Percentiles rank a stretch among this genome's conserved stretches.
Conservation (phyloP, 2,329 filamentous ascomycete genomes). For the Acrodontium crateriforme region DNA sequence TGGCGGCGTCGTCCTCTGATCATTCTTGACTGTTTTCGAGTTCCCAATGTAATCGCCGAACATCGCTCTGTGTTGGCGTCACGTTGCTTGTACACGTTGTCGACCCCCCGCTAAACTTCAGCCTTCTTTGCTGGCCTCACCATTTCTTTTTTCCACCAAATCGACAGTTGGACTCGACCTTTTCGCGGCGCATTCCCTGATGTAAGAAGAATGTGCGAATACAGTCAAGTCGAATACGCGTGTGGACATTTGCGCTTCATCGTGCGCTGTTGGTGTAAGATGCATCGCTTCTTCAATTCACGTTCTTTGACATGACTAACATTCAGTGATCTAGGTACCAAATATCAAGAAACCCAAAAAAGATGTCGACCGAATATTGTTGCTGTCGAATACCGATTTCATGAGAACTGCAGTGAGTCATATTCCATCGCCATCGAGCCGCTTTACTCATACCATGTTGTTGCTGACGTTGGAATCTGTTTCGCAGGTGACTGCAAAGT, state of each 20-base stretch:
- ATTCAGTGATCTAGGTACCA: slow-evolving; percentile 17
- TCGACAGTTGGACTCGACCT: not conserved
- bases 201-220: slow-evolving; percentile 41
- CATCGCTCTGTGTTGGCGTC: not conserved
- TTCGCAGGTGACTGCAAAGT: not conserved
- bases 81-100: not conserved
- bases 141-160: not conserved
- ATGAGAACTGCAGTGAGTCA: slow-evolving; percentile 33
- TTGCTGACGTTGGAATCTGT: not conserved
- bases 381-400: slow-evolving; percentile 36
- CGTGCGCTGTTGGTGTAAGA: slow-evolving; percentile 41
- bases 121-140: too few relatives aligned
- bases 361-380: slow-evolving; percentile 43
- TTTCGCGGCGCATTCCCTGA: too few relatives aligned
- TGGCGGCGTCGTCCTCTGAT: too few relatives aligned
- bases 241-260: slow-evolving; percentile 43
- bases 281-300: not conserved
- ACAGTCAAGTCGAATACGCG: slow-evolving; percentile 43
- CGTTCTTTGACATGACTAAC: not conserved
- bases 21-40: not conserved
- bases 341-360: slow-evolving; percentile 40
- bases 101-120: too few relatives aligned
- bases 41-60: not conserved
- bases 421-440: too few relatives aligned
- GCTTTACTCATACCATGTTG: not conserved